Percentiles rank a stretch among this genome's conserved stretches.
phyloP scores from a whole-genome alignment of 192 early-diverging fungal species.

The Gaertneriomyces semiglobifer region DNA sequence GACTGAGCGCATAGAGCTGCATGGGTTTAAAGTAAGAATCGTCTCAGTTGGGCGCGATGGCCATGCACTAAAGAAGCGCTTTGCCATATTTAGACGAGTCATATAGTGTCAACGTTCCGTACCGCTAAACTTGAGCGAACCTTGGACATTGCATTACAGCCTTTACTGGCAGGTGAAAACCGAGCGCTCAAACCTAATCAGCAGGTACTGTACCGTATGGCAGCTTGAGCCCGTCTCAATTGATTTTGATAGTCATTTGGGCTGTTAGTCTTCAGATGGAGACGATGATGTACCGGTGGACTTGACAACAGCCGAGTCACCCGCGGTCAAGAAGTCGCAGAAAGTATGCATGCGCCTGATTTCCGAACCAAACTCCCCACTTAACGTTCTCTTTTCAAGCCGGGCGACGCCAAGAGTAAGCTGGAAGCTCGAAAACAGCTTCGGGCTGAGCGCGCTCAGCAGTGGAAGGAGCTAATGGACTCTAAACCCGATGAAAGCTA shows the following conservation, averaged over 20 bases:
- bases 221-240: too few relatives aligned
- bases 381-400: not conserved
- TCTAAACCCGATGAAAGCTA: constrained; percentile 58
- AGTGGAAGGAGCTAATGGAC: constrained; percentile 59
- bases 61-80: too few relatives aligned
- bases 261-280: too few relatives aligned
- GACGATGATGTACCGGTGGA: too few relatives aligned
- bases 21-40: constrained; percentile 36
- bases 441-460: constrained; percentile 40
- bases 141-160: constrained; percentile 34
- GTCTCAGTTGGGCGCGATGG: too few relatives aligned
- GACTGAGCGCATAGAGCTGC: constrained; percentile 45
- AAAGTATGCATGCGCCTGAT: constrained; percentile 1
- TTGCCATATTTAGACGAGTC: not conserved
- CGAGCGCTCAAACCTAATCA: not conserved
- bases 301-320: too few relatives aligned
- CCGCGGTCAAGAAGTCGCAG: too few relatives aligned
- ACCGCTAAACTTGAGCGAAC: constrained; percentile 44
- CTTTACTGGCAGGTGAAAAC: constrained; percentile 17
- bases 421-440: constrained; percentile 58
- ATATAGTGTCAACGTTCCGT: constrained; percentile 49
- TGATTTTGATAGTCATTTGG: too few relatives aligned
- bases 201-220: not conserved
- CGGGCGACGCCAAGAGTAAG: constrained; percentile 43
- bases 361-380: not conserved